Conservation (phyloP, 1,284 basidiomycete genomes). For the Coniferiporia sulphurascens region DNA sequence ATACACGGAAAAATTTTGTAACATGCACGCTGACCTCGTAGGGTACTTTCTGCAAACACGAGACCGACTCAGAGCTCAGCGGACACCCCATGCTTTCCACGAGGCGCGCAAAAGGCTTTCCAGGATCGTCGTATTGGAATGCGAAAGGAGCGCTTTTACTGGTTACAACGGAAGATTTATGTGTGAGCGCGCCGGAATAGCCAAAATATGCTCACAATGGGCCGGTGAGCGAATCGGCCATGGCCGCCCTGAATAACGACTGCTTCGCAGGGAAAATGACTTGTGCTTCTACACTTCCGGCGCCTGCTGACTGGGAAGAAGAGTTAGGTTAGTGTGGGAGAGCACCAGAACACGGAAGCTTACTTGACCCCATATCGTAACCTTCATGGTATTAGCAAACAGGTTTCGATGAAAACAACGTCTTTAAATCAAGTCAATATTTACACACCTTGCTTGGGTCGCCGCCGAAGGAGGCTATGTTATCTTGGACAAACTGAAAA, state of each 20-base stretch:
- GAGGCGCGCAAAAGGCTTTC: conserved; percentile 47
- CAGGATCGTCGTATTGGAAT: conserved; percentile 49
- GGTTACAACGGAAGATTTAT: neutral
- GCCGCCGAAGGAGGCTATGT: conserved; percentile 61
- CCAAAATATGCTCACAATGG: conserved; percentile 42
- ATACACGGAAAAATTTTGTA: neutral
- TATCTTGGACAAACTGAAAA: conserved; percentile 54
- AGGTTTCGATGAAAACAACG: neutral
- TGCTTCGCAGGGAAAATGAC: conserved; percentile 39
- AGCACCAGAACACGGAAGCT: neutral
- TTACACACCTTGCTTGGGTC: conserved; percentile 47
- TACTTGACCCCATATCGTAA: conserved; percentile 60
- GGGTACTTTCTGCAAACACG: conserved; percentile 44
- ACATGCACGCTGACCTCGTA: conserved; percentile 35
- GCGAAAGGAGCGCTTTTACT: conserved; percentile 54
- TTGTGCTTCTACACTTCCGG: conserved; percentile 49
- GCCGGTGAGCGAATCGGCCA: conserved; percentile 49
- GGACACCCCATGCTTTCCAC: conserved; percentile 44
- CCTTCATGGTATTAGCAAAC: conserved; percentile 29
- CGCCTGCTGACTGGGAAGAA: conserved; percentile 45
- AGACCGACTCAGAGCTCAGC: conserved; percentile 35
- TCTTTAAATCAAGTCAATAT: neutral
- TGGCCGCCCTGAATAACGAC: conserved; percentile 47
- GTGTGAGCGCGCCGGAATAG: neutral
- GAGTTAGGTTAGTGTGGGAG: neutral